Evolutionary conservation across 2,329 filamentous ascomycete species (phyloP), one percentile per base, ranked within the genome.

Genomic region (Malbranchea zuffiana): DNA sequence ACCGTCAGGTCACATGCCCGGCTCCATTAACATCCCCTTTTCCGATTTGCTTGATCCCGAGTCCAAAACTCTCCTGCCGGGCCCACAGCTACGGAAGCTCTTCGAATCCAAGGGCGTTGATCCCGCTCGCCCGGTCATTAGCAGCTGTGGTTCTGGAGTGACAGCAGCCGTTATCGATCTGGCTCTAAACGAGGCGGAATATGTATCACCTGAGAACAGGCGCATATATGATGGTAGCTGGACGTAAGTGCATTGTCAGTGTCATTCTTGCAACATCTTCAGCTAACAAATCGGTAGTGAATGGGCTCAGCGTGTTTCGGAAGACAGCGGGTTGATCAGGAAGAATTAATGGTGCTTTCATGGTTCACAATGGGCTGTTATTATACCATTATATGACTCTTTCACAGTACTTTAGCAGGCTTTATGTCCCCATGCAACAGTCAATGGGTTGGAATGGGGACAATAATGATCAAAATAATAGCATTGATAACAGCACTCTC

Each of bases 151-250:
- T 8, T 95, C 87, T 5, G 90, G 90, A 21, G 88, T 98, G 35
- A 96, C 87, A 7, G 90, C 90, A 5, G 84, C 83, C 12, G 75
- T 95, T 28, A 75, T 98, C 27, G 90, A 98, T 55, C 80, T 86
- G 24, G 90, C 86, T 2, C 63, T 98, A 37, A 75, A 75, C 19
- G 78, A 85, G 58, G 84, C 87, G 15, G 79, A 78, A 1, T 87
- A 77, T 53, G 82, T 81, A 2, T 66, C 74, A 3, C 61, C 72
- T 0, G 71, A 78, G 43, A 73, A 74, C 37, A 74, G 83, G 47
- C 78, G 73, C 54, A 69, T 98, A 15, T 98, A 98, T 53, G 90
- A 98, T 58, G 90, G 90, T 32, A 94, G 87, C 60, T 98, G 90
- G 90, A 96, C 90, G 73, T 93, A 68, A 77, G 82, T 80, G 25